Base-by-base conservation (phyloP, 2,329 filamentous ascomycete species). In the Zelopaecilomyces penicillatus region DNA sequence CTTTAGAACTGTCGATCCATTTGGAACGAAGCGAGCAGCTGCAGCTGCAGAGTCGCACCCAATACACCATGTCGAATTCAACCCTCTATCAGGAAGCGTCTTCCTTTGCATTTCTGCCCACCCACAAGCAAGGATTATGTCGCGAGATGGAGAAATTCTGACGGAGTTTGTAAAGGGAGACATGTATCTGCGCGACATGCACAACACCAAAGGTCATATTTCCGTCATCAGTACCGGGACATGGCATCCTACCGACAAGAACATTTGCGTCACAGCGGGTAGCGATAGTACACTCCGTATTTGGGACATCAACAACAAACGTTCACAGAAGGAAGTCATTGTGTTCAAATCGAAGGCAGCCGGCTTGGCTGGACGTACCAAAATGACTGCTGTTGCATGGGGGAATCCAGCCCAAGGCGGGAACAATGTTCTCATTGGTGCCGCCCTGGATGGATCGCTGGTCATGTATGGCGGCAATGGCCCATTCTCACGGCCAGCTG, bases 171-270 rank as follows among this genome's bases (percentile, higher is more conserved):
- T 89, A 54, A 98, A 98, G 67, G 93, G 93, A 38, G 93, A 98
- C 62, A 97, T 97, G 90, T 98, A 98, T 58, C 69, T 98, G 53
- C 79, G 91, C 44, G 93, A 98, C 63, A 94, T 97, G 85, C 80
- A 96, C 65, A 90, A 97, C 62, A 98, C 93, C 4, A 97, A 96
- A 62, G 93, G 93, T 1, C 93, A 98, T 65, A 82, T 96, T 42
- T 90, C 90, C 4, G 93, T 96, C 65, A 79, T 96, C 35, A 89
- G 88, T 4, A 85, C 83, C 26, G 91, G 87, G 26, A 85, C 84
- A 34, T 98, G 93, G 93, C 87, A 91, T 64, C 93, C 93, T 1
- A 82, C 82, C 3, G 83, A 96, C 61, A 82, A 76, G 57, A 89
- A 95, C 53, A 56, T 90, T 1, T 94, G 88, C 60, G 83, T 91